A percentile compares a stretch with the other conserved stretches of the same genome.
Conservation (phyloP, 768 basidiomycete species). For the Coprinellus micaceus region DNA sequence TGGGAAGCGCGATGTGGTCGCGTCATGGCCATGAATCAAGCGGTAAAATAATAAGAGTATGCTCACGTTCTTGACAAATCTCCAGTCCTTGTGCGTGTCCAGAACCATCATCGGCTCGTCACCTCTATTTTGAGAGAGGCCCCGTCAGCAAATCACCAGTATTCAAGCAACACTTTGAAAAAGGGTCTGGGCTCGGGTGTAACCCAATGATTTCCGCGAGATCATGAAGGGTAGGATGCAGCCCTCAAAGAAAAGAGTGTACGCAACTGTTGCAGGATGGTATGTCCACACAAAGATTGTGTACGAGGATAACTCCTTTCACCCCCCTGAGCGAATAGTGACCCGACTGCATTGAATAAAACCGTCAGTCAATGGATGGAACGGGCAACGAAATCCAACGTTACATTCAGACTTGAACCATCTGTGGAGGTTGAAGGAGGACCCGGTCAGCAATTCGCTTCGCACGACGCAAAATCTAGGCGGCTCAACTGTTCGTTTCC, state of each 20-base stretch:
- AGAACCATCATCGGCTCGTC: conserved; percentile 87
- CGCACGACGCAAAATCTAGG: conserved; percentile 22
- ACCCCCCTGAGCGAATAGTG: conserved; percentile 36
- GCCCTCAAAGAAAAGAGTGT: background rate
- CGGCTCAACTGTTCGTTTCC: conserved; percentile 63
- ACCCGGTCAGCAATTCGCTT: background rate
- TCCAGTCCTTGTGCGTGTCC: conserved; percentile 80
- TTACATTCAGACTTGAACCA: conserved; percentile 91
- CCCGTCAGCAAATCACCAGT: background rate
- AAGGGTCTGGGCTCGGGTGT: too few relatives aligned
- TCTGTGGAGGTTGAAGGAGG: conserved; percentile 35
- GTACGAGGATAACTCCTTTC: conserved; percentile 45
- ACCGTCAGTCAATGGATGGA: conserved; percentile 2
- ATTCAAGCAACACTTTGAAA: background rate
- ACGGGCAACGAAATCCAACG: conserved; percentile 17
- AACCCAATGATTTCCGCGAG: too few relatives aligned
- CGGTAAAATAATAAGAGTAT: conserved; percentile 2
- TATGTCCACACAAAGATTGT: conserved; percentile 79
- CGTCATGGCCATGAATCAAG: background rate
- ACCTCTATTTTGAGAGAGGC: conserved; percentile 38
- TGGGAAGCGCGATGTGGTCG: background rate
- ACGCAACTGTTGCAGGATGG: conserved; percentile 69
- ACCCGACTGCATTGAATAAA: conserved; percentile 6
- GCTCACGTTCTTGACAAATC: conserved; percentile 79
- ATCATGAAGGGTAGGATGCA: too few relatives aligned